Base-by-base conservation (phyloP, 805 yeast species). In the Spencermartinsiella europaea region DNA sequence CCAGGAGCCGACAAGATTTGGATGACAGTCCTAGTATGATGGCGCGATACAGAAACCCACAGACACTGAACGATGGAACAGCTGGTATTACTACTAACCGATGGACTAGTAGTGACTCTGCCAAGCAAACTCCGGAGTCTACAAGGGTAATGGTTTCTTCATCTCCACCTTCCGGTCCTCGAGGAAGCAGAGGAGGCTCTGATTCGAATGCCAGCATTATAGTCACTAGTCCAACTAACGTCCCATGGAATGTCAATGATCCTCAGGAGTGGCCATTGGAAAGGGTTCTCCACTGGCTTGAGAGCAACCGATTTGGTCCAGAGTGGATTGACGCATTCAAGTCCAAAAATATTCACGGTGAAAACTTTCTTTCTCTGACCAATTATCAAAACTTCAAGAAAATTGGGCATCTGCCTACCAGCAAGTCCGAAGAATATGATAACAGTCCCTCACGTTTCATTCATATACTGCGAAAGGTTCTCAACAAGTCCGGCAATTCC, bases 261-360 rank as follows among this genome's bases (percentile, higher is more conserved):
- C 78, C 84, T 1, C 72, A 71, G 4, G 81, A 78, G 48, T 88
- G 96, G 96, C 78, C 82, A 1, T 67, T 76, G 52, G 78, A 74
- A n/a, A 71, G 84, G 44, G 90, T 88, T 0, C 49, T 72, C 0
- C 61, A 67, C 40, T 89, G 95, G 95, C 70, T 89, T 21, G 80
- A 75, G 5, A 55, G 64, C n/a, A 74, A 88, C 60, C 72, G 75
- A 17, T 89, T 89, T 64, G 83, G 83, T 53, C 76, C 73, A 2
- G 69, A 81, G 12, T 89, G 96, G 96, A 69, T 75, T n/a, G 75
- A 71, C 3, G 74, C 80, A 15, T 84, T 89, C 63, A 67, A 67
- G 35, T 71, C 71, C 37, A 72, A 79, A 50, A 76, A 77, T 42
- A 69, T 89, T 2, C 67, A 72, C 7, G 88, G 89, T 0, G 74